phyloP scores from a whole-genome alignment of 2,329 filamentous ascomycete genomes.

The Cadophora malorum region DNA sequence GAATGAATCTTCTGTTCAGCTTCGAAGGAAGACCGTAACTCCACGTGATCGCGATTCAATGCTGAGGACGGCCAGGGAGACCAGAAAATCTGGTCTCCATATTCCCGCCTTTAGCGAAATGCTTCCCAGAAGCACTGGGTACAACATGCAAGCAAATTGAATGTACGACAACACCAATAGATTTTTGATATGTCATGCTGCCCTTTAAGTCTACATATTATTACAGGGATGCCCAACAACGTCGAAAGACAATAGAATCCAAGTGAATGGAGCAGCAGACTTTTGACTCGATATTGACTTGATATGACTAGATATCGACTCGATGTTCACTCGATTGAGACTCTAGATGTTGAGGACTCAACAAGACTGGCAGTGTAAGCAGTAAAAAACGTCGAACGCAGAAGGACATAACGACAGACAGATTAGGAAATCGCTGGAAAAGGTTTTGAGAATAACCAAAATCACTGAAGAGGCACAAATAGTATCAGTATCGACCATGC shows the following conservation, averaged over 20 bases:
- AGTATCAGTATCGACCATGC: neutral
- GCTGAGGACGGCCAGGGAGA: neutral
- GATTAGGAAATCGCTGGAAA: no score
- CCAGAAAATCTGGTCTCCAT: neutral
- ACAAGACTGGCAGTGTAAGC: no score
- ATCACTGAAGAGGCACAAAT: neutral
- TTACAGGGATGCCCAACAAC: neutral
- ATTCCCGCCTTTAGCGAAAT: neutral
- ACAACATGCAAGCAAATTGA: neutral
- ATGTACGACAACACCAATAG: neutral
- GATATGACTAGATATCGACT: no score
- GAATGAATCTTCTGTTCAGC: slow-evolving; percentile 1
- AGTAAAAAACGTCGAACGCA: no score
- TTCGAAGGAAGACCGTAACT: neutral
- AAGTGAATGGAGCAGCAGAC: no score
- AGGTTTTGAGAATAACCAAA: neutral
- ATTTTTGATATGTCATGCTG: neutral
- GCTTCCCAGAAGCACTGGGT: neutral
- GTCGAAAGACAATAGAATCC: no score
- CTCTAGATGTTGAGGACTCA: no score
- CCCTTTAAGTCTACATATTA: neutral
- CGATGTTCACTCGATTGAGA: no score
- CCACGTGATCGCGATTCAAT: neutral
- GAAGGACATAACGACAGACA: no score
- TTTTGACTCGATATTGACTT: no score